Conservation (phyloP, 2,329 filamentous ascomycete genomes). For the Gaeumannomyces sp. region DNA sequence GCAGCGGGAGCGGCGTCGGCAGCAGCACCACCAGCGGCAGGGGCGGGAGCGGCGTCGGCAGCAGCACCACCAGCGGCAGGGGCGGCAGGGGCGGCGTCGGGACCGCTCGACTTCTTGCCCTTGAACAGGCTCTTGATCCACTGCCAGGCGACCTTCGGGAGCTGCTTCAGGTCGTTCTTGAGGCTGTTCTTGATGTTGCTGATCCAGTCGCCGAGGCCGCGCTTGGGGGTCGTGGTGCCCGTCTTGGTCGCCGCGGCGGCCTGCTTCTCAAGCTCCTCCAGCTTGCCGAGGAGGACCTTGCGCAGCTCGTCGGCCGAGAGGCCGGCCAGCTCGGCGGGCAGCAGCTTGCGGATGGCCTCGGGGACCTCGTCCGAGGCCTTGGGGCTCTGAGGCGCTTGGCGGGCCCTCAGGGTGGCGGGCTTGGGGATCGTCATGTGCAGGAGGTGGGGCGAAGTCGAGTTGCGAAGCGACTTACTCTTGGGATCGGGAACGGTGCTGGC, state of each 20-base stretch:
- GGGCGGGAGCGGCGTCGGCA: too few species aligned
- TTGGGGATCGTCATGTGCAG: background rate
- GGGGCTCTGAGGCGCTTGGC: background rate
- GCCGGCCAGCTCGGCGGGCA: too few species aligned
- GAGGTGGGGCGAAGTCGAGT: too few species aligned
- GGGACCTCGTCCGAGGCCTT: too few species aligned
- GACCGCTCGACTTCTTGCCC: background rate
- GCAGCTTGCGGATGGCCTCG: too few species aligned
- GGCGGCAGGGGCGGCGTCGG: too few species aligned
- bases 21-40: background rate
- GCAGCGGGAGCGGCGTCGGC: background rate
- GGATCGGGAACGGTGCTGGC: background rate
- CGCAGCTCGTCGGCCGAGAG: too few species aligned
- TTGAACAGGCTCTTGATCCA: background rate
- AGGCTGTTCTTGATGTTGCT: background rate
- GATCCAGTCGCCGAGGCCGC: background rate
- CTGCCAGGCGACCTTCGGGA: background rate
- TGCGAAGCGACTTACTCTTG: background rate
- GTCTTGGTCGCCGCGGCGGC: too few species aligned
- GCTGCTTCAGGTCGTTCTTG: background rate
- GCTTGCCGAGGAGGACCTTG: too few species aligned
- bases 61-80: too few species aligned
- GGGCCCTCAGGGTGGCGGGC: background rate
- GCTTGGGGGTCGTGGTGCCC: background rate
- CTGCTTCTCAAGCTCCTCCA: too few species aligned